These are phyloP conservation scores for Pseudophaeomoniella oleicola DNA, from an alignment of 2,329 filamentous ascomycete species.

Conservation along the genomic window DNA sequence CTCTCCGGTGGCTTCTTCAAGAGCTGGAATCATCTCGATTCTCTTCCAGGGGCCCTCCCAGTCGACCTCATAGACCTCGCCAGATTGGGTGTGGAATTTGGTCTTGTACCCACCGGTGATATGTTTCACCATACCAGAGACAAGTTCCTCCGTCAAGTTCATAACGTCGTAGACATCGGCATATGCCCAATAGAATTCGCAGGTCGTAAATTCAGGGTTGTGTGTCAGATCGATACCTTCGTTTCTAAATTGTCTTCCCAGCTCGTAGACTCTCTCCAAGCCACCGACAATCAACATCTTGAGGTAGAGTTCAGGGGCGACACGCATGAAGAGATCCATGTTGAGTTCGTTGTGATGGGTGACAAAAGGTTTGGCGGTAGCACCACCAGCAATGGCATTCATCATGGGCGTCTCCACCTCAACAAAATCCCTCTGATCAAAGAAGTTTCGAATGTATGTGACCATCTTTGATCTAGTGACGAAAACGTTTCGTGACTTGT, in stretches of 20 bases:
- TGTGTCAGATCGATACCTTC: constrained; percentile 85
- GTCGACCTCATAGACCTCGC: constrained; percentile 81
- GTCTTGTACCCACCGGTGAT: constrained; percentile 78
- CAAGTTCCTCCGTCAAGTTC: constrained; percentile 82
- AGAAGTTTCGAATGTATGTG: constrained; percentile 74
- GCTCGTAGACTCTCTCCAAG: constrained; percentile 86
- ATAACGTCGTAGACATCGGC: constrained; percentile 85
- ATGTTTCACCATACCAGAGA: constrained; percentile 73
- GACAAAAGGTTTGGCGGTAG: constrained; percentile 85
- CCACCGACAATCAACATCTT: constrained; percentile 95
- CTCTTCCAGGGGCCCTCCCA: constrained; percentile 91
- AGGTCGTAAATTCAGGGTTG: constrained; percentile 96
- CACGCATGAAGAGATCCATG: constrained; percentile 87
- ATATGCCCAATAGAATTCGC: constrained; percentile 94
- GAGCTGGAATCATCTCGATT: constrained; percentile 87
- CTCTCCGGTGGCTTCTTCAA: constrained; percentile 80
- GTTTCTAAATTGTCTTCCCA: constrained; percentile 91
- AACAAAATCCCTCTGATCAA: constrained; percentile 75
- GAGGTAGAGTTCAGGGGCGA: constrained; percentile 89
- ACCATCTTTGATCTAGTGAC: constrained; percentile 77
- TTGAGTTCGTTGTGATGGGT: constrained; percentile 94
- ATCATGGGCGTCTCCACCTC: constrained; percentile 98
- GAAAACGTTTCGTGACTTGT: constrained; percentile 68
- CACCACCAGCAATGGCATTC: constrained; percentile 88
- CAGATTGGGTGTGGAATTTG: constrained; percentile 70